Evolutionary conservation across 495 filamentous ascomycete genomes (phyloP).

Genomic region (Penicillium paxilli): DNA sequence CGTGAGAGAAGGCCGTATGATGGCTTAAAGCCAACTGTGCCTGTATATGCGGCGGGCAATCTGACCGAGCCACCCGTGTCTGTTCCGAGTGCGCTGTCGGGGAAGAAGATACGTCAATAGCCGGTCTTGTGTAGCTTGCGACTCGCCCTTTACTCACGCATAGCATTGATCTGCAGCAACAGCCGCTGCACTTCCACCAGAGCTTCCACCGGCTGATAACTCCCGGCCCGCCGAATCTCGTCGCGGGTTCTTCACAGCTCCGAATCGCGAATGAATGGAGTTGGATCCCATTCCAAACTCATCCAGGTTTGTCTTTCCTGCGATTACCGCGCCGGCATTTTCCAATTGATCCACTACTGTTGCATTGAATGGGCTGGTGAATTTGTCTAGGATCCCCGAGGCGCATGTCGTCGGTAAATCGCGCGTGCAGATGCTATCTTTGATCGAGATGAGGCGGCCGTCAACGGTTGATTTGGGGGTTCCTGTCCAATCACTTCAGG

Average conservation of each 20-base stretch:
- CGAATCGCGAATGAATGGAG: conserved; percentile 72
- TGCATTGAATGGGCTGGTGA: conserved; percentile 77
- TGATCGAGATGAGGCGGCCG: conserved; percentile 70
- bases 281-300: conserved; percentile 99
- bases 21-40: conserved; percentile 88
- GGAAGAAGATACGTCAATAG: not conserved
- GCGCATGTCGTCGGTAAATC: conserved; percentile 76
- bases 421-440: conserved; percentile 85
- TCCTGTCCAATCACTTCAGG: conserved; percentile 18
- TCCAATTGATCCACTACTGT: conserved; percentile 73
- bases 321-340: conserved; percentile 61
- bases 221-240: conserved; percentile 22
- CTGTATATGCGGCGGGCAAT: conserved; percentile 88
- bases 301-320: conserved; percentile 89
- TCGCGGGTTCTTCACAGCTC: conserved; percentile 56
- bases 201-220: conserved; percentile 84
- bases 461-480: conserved; percentile 37
- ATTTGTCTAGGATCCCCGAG: conserved; percentile 70
- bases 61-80: conserved; percentile 94
- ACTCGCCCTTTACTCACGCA: conserved; percentile 42
- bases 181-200: conserved; percentile 89
- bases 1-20: conserved; percentile 83
- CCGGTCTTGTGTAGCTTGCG: not conserved
- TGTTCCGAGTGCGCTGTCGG: conserved; percentile 75
- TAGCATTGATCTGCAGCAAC: conserved; percentile 71